Percentiles rank a stretch among this genome's conserved stretches.
These are phyloP conservation scores for Casuarina glauca DNA, from an alignment of 306 rosid genomes.

Conservation along the genomic window DNA sequence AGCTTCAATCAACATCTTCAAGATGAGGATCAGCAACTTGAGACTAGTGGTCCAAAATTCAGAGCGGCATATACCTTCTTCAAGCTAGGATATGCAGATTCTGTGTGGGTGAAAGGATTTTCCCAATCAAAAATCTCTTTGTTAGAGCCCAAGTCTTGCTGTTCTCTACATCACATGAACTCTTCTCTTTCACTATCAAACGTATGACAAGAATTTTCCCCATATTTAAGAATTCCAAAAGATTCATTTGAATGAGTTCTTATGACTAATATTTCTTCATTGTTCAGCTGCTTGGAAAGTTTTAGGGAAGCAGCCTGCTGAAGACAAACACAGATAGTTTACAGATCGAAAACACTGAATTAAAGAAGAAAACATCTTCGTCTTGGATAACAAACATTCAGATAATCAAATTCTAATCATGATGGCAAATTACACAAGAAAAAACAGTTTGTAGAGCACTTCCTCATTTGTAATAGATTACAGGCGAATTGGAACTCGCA, in stretches of 20 bases:
- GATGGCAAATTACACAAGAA: neutral
- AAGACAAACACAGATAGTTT: too few species aligned
- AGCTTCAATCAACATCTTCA: neutral
- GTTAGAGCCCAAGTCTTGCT: neutral
- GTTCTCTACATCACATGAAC: neutral
- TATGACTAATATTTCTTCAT: neutral
- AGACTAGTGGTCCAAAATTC: conserved; percentile 14
- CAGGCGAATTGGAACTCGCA: conserved; percentile 46
- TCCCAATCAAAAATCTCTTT: neutral
- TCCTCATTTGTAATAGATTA: conserved; percentile 51
- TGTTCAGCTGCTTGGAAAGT: neutral
- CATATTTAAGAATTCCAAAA: neutral
- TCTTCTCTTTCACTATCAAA: neutral
- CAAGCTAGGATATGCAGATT: conserved; percentile 12
- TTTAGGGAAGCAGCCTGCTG: neutral
- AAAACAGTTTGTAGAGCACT: neutral
- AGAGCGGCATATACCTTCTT: conserved; percentile 1
- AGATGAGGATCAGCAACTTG: neutral
- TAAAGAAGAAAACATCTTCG: neutral
- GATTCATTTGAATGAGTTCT: neutral
- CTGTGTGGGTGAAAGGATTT: neutral
- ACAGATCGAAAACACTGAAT: too few species aligned
- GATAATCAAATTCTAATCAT: neutral
- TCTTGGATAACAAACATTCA: neutral
- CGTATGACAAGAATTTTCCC: neutral